These are phyloP conservation scores for Tricholoma matsutake DNA, from an alignment of 768 basidiomycete genomes.

Conservation along the genomic window DNA sequence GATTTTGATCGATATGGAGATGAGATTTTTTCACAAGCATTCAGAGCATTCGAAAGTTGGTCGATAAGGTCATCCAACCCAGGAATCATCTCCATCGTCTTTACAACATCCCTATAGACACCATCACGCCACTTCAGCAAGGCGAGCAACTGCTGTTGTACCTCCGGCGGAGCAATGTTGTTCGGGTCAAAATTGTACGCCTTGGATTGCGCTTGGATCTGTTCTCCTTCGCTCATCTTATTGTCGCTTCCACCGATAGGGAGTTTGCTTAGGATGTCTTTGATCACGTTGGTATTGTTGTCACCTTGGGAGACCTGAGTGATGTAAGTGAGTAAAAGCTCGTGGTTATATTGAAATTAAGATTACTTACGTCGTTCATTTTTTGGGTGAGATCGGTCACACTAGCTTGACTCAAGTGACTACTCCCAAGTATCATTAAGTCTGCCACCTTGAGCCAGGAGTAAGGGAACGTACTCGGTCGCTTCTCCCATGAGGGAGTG, in stretches of 20 bases:
- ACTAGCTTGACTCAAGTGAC: conserved; percentile 57
- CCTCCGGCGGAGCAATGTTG: conserved; percentile 60
- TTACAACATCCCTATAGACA: conserved; percentile 48
- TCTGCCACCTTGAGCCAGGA: background rate
- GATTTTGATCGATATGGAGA: background rate
- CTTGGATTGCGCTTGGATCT: conserved; percentile 51
- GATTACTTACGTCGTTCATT: conserved; percentile 36
- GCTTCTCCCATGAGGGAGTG: conserved; percentile 65
- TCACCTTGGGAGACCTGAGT: conserved; percentile 32
- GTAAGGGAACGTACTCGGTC: conserved; percentile 43
- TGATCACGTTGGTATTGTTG: conserved; percentile 36
- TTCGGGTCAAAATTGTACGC: conserved; percentile 63
- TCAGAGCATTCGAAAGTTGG: conserved; percentile 59
- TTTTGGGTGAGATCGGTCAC: conserved; percentile 55
- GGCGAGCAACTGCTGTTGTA: conserved; percentile 52
- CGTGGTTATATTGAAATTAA: background rate
- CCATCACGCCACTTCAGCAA: conserved; percentile 64
- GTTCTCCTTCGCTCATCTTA: conserved; percentile 51
- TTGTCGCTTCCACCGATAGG: conserved; percentile 48
- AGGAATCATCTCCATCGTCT: conserved; percentile 64
- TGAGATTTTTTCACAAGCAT: conserved; percentile 50
- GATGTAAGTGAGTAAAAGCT: background rate
- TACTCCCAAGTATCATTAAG: conserved; percentile 17
- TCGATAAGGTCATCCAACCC: conserved; percentile 57
- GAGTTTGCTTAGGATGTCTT: conserved; percentile 47